phyloP scores from a whole-genome alignment of 2,329 filamentous ascomycete genomes.

The Aspergillus ustus region DNA sequence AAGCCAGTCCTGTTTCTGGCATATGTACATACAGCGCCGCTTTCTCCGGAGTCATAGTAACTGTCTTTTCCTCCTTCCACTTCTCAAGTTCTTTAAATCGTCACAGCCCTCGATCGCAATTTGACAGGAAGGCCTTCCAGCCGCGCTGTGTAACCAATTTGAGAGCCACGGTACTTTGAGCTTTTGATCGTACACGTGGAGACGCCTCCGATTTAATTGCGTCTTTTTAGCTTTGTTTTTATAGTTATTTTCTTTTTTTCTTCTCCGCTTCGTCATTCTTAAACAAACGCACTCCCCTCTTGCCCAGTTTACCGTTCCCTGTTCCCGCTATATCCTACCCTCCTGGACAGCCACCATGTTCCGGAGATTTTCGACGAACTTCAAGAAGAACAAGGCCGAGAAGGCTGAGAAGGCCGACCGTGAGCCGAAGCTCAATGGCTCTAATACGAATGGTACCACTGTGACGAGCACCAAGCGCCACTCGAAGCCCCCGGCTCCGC shows the following conservation, averaged over 20 bases:
- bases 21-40: neutral
- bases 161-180: neutral
- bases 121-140: constrained; percentile 19
- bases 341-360: constrained; percentile 40
- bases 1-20: neutral
- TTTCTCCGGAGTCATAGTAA: neutral
- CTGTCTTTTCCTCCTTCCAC: neutral
- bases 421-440: constrained; percentile 38
- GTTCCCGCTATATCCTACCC: constrained; percentile 1
- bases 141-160: constrained; percentile 10
- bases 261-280: constrained; percentile 19
- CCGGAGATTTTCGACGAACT: constrained; percentile 45
- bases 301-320: constrained; percentile 6
- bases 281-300: constrained; percentile 12
- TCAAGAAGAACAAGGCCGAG: constrained; percentile 43
- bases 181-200: constrained; percentile 12
- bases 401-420: constrained; percentile 35
- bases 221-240: neutral
- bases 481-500: constrained; percentile 35
- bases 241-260: constrained; percentile 19
- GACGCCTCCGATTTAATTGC: constrained; percentile 10
- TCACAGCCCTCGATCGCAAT: constrained; percentile 20
- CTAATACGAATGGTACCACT: constrained; percentile 18
- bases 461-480: constrained; percentile 34
- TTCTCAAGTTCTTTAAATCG: constrained; percentile 11